Base-by-base conservation (phyloP, 1,139 yeast genomes). In the Geotrichum citri-aurantii region DNA sequence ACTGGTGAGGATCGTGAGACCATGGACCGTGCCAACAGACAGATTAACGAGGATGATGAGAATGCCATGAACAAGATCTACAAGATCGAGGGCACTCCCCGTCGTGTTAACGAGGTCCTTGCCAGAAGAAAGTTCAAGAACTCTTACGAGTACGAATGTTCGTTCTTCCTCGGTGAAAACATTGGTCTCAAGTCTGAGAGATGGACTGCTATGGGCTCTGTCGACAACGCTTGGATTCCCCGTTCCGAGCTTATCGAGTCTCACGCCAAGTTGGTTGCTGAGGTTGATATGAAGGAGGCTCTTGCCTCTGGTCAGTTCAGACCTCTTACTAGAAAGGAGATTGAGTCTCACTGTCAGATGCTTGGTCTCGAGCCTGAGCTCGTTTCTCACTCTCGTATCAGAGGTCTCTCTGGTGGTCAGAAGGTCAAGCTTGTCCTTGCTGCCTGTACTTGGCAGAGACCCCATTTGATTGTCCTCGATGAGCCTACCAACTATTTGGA, bases 1-100 rank as follows among this genome's bases (percentile, higher is more conserved):
- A 93, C 99, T 76, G 99, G 99, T 90, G 99, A 93, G 83, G 99
- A 93, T 81, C 90, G 99, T 84, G 99, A 93, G 84, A 93, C 99
- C 80, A 93, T 93, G 98, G 99, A 93, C 84, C 90, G 98, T 84
- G 99, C 99, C 77, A 90, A 95, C 79, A 90, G 99, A 85, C 95
- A 88, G 80, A 90, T 93, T 77, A 91, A 88, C 77, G 99, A 93
- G 81, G 82, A 83, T 72, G 99, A 93, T 81, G 97, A 92, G 83
- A 85, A 86, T 79, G 89, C 95, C 77, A 93, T 93, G 99, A 91
- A 92, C 93, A 93, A 92, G 86, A 87, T 93, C 80, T 93, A 91
- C 92, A 91, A 88, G 86, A 84, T 93, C 75, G 99, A 93, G 79
- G 97, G 97, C 80, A 85, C 98, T 68, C 91, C 90, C 79, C 92